Conservation (phyloP, 139 green algal species). For the Volvox reticuliferus region DNA sequence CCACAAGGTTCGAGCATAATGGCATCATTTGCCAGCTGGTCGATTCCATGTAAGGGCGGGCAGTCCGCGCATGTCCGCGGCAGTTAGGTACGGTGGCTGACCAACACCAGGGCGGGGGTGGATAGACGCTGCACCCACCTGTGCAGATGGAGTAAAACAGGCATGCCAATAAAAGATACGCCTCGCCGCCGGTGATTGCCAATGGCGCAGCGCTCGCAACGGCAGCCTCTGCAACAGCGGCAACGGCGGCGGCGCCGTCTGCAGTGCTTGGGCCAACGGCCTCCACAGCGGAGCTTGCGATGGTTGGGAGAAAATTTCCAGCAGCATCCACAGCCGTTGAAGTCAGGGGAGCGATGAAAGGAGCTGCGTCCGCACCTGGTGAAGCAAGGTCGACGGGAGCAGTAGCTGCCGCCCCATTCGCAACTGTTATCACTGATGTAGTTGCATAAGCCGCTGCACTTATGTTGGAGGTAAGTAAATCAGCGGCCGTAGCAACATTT, state of each 20-base stretch:
- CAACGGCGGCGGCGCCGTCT: background rate
- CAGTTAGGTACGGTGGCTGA: too few relatives aligned
- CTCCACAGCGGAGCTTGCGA: background rate
- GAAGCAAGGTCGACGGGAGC: background rate
- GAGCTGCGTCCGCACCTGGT: too few relatives aligned
- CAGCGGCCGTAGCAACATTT: background rate
- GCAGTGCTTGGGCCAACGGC: background rate
- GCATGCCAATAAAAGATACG: conserved; percentile 56
- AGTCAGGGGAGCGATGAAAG: background rate
- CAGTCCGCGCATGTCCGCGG: too few relatives aligned
- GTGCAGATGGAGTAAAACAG: conserved; percentile 48
- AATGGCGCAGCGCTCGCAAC: background rate
- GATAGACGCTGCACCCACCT: background rate
- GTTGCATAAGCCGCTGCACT: background rate
- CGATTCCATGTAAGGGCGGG: too few relatives aligned
- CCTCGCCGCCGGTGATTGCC: conserved; percentile 41
- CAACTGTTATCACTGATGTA: background rate
- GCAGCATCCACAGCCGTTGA: background rate
- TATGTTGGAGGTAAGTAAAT: background rate
- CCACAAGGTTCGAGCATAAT: too few relatives aligned
- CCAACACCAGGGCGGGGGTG: too few relatives aligned
- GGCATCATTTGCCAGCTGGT: too few relatives aligned
- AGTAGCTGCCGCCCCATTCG: background rate
- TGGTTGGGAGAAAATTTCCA: background rate
- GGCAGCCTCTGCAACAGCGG: background rate